Percentiles rank a stretch among this genome's conserved stretches.
These are phyloP conservation scores for Ascochyta fabae DNA, from an alignment of 2,329 filamentous ascomycete genomes.

Conservation along the genomic window DNA sequence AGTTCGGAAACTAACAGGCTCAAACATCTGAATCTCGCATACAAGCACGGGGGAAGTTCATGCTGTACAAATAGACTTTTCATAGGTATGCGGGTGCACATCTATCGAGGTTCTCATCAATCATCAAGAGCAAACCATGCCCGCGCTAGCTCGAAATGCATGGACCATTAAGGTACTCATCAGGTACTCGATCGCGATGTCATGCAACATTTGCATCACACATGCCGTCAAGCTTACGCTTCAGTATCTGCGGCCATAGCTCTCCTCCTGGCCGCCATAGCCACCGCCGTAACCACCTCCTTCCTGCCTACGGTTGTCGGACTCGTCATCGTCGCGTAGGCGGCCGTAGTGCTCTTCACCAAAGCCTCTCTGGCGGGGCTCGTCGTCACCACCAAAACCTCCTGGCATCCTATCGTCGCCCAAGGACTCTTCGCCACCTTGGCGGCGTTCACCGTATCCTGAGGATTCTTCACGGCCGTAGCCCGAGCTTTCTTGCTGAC, in stretches of 20 bases:
- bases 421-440: slow-evolving; percentile 14
- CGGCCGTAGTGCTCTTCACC: slow-evolving; percentile 18
- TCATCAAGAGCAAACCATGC: not conserved
- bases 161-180: slow-evolving; percentile 12
- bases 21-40: not conserved
- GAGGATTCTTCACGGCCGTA: not conserved
- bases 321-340: slow-evolving; percentile 9
- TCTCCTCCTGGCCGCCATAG: slow-evolving; percentile 1
- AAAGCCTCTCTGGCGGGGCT: slow-evolving; percentile 12
- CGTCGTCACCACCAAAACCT: slow-evolving; percentile 25
- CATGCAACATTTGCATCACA: not conserved
- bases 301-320: slow-evolving; percentile 17
- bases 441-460: slow-evolving; percentile 9
- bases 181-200: not conserved
- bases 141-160: not conserved
- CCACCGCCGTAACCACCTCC: slow-evolving; percentile 16
- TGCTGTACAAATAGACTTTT: not conserved
- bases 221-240: not conserved
- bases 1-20: not conserved
- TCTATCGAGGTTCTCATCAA: slow-evolving; percentile 6
- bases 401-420: slow-evolving; percentile 22
- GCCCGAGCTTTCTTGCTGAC: slow-evolving; percentile 17
- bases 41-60: too few relatives aligned
- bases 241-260: slow-evolving; percentile 24
- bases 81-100: not conserved